phyloP scores from a whole-genome alignment of 345 rosid genomes.

The Rhizophora apiculata region DNA sequence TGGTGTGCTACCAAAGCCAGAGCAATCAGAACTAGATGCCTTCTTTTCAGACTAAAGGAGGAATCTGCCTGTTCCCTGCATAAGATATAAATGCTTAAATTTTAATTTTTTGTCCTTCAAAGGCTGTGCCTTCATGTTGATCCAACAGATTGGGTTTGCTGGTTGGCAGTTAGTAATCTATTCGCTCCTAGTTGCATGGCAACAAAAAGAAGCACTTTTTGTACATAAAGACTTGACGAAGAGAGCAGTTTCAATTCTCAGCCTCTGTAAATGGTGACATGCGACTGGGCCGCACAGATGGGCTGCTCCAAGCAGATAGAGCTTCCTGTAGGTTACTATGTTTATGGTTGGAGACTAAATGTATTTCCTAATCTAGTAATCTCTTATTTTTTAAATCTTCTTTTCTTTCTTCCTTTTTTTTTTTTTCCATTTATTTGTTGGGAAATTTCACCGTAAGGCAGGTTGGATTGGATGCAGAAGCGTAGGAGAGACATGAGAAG shows the following conservation, averaged over 20 bases:
- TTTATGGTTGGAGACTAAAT: not conserved
- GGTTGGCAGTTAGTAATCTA: not conserved
- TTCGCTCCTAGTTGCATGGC: not conserved
- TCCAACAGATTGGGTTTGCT: not conserved
- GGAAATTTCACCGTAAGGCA: constrained; percentile 19
- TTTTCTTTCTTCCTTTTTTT: not conserved
- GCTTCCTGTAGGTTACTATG: not conserved
- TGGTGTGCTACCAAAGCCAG: constrained; percentile 16
- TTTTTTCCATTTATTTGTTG: not conserved
- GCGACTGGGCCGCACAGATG: not conserved
- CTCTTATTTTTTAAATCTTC: too few relatives aligned
- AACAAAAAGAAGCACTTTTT: not conserved
- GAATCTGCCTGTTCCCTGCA: not conserved
- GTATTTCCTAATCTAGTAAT: too few relatives aligned
- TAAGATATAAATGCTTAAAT: not conserved
- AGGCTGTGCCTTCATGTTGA: not conserved
- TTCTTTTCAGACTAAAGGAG: constrained; percentile 40
- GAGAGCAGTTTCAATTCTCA: not conserved
- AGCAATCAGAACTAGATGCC: constrained; percentile 39
- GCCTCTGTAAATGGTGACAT: constrained; percentile 14
- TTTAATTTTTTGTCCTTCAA: not conserved
- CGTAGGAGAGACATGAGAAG: not conserved
- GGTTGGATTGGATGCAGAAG: constrained; percentile 3
- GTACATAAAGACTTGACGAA: constrained; percentile 10
- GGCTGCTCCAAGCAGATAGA: not conserved